phyloP scores from a whole-genome alignment of 2,329 filamentous ascomycete species.

The Epichloe coenophiala region DNA sequence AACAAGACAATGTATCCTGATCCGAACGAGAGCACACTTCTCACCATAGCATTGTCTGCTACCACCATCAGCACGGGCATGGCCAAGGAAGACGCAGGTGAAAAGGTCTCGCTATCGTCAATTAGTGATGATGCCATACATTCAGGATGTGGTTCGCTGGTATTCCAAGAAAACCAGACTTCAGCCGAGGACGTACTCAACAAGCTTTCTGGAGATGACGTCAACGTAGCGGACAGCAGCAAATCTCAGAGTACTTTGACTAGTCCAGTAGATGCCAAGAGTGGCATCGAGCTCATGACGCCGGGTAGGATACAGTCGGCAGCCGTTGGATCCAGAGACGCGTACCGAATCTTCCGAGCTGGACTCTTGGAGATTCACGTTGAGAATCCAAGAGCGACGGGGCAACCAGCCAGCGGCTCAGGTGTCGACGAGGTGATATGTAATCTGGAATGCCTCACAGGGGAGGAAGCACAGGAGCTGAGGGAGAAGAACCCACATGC shows the following conservation, averaged over 20 bases:
- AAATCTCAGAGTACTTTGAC: not conserved
- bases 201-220: not conserved
- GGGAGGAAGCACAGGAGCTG: not conserved
- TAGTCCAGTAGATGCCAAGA: not conserved
- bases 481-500: not conserved
- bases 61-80: not conserved
- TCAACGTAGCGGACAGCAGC: not conserved
- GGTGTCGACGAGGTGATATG: not conserved
- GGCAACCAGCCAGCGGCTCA: not conserved
- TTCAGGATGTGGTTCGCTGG: not conserved
- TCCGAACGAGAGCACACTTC: slow-evolving; percentile 1
- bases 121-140: too few species aligned
- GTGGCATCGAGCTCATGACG: not conserved
- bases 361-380: not conserved
- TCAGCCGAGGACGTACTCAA: not conserved
- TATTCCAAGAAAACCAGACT: not conserved
- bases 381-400: not conserved
- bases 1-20: not conserved
- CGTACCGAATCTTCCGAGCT: not conserved
- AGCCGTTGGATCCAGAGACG: not conserved
- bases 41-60: not conserved
- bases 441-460: not conserved
- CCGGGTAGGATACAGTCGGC: not conserved
- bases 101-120: not conserved
- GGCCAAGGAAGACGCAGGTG: not conserved